Evolutionary conservation across 257 asterid genomes (phyloP).

Genomic region (Solanum verrucosum): DNA sequence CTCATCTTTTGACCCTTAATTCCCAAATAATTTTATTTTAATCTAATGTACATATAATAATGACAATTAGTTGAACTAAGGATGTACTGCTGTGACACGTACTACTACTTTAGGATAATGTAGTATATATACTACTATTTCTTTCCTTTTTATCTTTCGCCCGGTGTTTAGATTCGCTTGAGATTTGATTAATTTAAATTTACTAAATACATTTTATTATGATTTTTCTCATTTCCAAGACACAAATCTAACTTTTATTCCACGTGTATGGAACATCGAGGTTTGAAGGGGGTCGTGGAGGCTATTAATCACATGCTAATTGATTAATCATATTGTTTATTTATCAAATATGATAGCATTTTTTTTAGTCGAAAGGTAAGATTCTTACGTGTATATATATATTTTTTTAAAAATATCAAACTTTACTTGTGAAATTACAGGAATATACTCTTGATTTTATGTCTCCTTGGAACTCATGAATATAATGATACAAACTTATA

Average conservation of each 20-base stretch:
- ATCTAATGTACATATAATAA: not conserved
- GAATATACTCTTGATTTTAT: not conserved
- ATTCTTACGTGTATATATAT: no score
- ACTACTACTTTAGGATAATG: not conserved
- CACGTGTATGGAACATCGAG: accelerated
- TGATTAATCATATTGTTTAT: not conserved
- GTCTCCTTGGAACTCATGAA: not conserved
- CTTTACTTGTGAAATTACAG: not conserved
- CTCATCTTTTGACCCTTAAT: not conserved
- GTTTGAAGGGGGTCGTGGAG: not conserved
- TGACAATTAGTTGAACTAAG: not conserved
- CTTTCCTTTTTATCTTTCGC: not conserved
- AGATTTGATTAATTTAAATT: no score
- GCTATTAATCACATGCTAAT: not conserved
- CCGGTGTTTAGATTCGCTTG: accelerated
- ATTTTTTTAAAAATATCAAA: no score
- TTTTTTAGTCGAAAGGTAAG: not conserved
- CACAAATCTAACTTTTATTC: not conserved
- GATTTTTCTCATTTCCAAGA: not conserved
- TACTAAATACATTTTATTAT: no score
- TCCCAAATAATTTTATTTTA: not conserved
- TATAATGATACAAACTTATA: not conserved
- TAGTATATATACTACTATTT: not conserved
- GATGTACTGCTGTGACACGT: not conserved
- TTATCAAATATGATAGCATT: not conserved